phyloP scores from a whole-genome alignment of 2,329 filamentous ascomycete genomes.

The Aphanoascus verrucosus region DNA sequence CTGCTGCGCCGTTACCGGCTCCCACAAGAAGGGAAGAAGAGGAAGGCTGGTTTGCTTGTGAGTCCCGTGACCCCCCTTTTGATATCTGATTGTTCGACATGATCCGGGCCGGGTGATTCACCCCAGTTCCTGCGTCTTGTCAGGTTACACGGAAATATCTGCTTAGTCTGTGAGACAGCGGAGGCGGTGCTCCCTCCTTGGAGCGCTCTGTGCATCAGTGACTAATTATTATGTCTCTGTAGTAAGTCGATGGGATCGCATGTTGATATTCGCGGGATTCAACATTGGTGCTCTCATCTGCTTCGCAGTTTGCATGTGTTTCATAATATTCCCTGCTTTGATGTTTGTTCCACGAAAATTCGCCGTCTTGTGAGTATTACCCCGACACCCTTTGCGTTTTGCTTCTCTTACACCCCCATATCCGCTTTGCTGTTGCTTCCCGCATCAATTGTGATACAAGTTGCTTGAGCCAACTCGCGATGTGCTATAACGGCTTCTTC shows the following conservation, averaged over 20 bases:
- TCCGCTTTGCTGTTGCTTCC: conserved; percentile 16
- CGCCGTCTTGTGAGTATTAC: conserved; percentile 75
- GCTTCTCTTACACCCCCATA: conserved; percentile 17
- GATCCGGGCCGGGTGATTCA: conserved; percentile 18
- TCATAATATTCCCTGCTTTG: conserved; percentile 77
- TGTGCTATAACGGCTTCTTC: neutral
- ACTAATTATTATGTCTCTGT: conserved; percentile 19
- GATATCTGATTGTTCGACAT: conserved; percentile 21
- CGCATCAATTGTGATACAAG: neutral
- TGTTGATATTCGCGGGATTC: conserved; percentile 84
- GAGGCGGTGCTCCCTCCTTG: neutral
- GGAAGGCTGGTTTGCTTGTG: conserved; percentile 89
- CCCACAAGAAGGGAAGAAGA: conserved; percentile 81
- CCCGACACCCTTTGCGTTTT: conserved; percentile 12
- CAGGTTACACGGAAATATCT: conserved; percentile 21
- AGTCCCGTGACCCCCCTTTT: conserved; percentile 40
- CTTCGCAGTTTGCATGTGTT: conserved; percentile 74
- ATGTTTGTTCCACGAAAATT: conserved; percentile 81
- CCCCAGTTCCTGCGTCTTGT: conserved; percentile 31
- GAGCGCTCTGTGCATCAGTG: neutral
- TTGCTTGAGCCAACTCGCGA: neutral
- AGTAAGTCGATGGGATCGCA: conserved; percentile 96
- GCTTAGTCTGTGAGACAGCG: neutral
- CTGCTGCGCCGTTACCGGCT: conserved; percentile 77
- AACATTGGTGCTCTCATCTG: conserved; percentile 81